These are phyloP conservation scores for Cladobotryum mycophilum DNA, from an alignment of 2,329 filamentous ascomycete genomes.

Conservation along the genomic window DNA sequence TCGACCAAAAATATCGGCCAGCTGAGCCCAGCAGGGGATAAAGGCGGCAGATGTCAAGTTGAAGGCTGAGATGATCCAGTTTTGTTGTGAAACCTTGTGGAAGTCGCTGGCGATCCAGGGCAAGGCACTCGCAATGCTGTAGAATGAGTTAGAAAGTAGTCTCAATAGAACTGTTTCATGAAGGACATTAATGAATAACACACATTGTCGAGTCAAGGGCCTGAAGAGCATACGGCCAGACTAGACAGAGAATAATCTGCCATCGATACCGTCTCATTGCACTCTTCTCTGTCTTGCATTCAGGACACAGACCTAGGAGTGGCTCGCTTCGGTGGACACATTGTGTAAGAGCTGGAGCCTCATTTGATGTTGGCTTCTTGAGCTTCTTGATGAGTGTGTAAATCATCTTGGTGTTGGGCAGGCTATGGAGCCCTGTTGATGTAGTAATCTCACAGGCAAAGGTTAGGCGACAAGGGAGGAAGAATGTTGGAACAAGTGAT, in stretches of 20 bases:
- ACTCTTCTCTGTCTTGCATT: slow-evolving; percentile 29
- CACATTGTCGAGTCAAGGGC: slow-evolving; percentile 59
- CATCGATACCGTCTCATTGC: slow-evolving; percentile 40
- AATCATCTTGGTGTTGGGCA: background rate
- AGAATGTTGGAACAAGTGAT: too few species aligned
- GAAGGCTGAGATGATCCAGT: slow-evolving; percentile 65
- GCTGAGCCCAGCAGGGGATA: slow-evolving; percentile 59
- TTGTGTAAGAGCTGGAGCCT: background rate
- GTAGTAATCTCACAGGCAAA: too few species aligned
- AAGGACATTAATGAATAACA: slow-evolving; percentile 1
- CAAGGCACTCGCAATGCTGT: slow-evolving; percentile 30
- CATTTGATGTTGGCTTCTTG: too few species aligned
- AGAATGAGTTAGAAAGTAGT: background rate
- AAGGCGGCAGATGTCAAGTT: slow-evolving; percentile 62
- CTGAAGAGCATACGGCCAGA: slow-evolving; percentile 55
- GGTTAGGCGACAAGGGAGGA: too few species aligned
- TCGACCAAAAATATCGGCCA: slow-evolving; percentile 59
- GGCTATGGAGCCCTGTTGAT: background rate
- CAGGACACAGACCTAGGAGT: slow-evolving; percentile 15
- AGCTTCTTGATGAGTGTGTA: too few species aligned
- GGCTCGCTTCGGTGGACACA: background rate
- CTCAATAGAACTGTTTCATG: background rate
- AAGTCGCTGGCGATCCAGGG: slow-evolving; percentile 59
- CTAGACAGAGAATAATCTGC: slow-evolving; percentile 53
- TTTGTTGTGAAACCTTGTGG: slow-evolving; percentile 51